Evolutionary conservation across 345 rosid species (phyloP).

Genomic region (Citrus glauca): DNA sequence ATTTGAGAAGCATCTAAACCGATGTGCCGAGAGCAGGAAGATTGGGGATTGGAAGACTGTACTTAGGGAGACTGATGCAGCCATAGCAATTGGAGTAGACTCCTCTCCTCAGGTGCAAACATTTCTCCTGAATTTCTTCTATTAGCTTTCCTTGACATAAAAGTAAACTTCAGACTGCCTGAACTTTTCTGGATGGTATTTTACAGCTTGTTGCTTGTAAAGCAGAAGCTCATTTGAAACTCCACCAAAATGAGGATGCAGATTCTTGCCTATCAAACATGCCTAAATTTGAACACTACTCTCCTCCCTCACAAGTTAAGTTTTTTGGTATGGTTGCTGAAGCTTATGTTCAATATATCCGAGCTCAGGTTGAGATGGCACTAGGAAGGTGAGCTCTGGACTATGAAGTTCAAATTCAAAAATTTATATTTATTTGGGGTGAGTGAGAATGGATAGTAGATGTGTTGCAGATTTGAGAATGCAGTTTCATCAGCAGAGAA

Average conservation of each 20-base stretch:
- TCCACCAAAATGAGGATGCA: conserved; percentile 68
- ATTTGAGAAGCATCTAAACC: conserved; percentile 72
- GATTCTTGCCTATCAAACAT: conserved; percentile 49
- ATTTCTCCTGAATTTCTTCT: not conserved
- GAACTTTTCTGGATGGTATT: conserved; percentile 21
- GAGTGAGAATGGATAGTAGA: conserved; percentile 42
- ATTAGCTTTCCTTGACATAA: not conserved
- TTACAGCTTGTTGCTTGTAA: conserved; percentile 84
- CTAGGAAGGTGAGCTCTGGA: conserved; percentile 78
- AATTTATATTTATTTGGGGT: conserved; percentile 11
- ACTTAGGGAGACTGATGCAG: conserved; percentile 69
- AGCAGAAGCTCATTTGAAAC: conserved; percentile 87
- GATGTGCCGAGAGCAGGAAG: conserved; percentile 71
- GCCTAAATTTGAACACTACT: conserved; percentile 38
- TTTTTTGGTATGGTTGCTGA: conserved; percentile 73
- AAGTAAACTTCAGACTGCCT: conserved; percentile 8
- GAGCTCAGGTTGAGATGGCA: conserved; percentile 86
- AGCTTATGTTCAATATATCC: conserved; percentile 66
- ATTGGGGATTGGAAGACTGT: conserved; percentile 73
- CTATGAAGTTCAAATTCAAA: conserved; percentile 2
- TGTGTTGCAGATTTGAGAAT: conserved; percentile 89
- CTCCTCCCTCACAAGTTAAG: conserved; percentile 30
- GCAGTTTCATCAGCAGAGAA: conserved; percentile 79
- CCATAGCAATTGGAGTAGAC: conserved; percentile 73
- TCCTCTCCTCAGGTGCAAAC: conserved; percentile 70